A percentile compares a stretch with the other conserved stretches of the same genome.
Conservation (phyloP, 2,329 filamentous ascomycete genomes). For the Ophiocordyceps robertsii region DNA sequence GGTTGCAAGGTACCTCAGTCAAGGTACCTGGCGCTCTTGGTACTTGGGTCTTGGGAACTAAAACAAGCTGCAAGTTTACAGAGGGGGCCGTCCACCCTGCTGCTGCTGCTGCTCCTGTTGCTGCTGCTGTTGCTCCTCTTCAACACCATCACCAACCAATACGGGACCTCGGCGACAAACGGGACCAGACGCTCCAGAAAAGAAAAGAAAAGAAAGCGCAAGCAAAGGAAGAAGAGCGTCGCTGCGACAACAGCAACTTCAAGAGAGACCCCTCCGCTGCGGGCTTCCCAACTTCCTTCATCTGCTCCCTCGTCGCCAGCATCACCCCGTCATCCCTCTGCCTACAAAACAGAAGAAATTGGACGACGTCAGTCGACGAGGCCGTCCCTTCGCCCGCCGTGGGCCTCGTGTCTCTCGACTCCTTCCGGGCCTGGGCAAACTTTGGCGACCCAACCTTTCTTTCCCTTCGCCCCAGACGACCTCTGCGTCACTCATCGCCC, state of each 20-base stretch:
- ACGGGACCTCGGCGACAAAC: background rate
- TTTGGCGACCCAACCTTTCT: background rate
- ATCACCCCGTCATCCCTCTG: background rate
- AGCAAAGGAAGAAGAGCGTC: background rate
- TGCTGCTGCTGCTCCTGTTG: background rate
- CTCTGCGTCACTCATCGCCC: no score
- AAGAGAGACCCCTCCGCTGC: background rate
- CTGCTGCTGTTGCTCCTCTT: background rate
- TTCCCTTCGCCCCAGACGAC: background rate
- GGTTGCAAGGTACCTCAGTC: no score
- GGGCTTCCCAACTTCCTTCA: background rate
- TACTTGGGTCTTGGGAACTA: no score
- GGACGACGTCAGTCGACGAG: constrained; percentile 1
- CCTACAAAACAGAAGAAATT: background rate
- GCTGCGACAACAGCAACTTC: background rate
- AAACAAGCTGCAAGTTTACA: no score
- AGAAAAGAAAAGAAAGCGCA: background rate
- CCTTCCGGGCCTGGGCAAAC: background rate
- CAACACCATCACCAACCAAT: background rate
- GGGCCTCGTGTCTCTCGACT: constrained; percentile 1
- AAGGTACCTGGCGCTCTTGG: no score
- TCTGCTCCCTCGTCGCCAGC: background rate
- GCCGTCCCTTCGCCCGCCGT: background rate
- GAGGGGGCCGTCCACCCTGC: background rate
- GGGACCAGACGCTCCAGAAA: background rate